These are phyloP conservation scores for Nannizziopsis barbatae DNA, from an alignment of 2,329 filamentous ascomycete genomes.

Conservation along the genomic window DNA sequence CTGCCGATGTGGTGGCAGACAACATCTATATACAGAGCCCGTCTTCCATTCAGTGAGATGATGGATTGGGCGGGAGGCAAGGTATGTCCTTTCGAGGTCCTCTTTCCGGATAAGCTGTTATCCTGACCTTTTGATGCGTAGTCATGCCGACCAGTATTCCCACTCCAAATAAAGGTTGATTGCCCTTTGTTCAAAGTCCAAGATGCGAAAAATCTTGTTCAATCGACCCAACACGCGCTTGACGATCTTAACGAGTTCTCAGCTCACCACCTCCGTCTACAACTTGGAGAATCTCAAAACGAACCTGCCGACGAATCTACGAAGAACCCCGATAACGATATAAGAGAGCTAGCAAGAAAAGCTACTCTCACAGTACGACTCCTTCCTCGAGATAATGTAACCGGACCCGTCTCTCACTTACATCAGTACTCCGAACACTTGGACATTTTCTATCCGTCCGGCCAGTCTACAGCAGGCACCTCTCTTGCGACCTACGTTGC, in stretches of 20 bases:
- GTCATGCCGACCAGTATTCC: constrained; percentile 81
- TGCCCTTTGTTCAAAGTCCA: constrained; percentile 53
- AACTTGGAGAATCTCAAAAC: constrained; percentile 40
- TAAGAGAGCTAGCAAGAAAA: constrained; percentile 9
- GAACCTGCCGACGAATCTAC: constrained; percentile 11
- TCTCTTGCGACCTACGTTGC: constrained; percentile 67
- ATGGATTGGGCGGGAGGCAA: constrained; percentile 81
- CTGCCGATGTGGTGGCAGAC: constrained; percentile 94
- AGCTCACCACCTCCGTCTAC: constrained; percentile 67
- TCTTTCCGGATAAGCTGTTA: background rate
- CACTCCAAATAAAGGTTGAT: constrained; percentile 68
- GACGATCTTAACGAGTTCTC: constrained; percentile 81
- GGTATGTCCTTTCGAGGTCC: constrained; percentile 41
- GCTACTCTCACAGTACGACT: constrained; percentile 62
- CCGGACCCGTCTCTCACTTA: constrained; percentile 50
- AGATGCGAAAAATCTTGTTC: constrained; percentile 63
- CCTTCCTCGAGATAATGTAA: constrained; percentile 39
- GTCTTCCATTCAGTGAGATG: constrained; percentile 76
- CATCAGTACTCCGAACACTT: constrained; percentile 60
- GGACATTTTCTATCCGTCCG: constrained; percentile 64
- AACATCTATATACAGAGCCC: constrained; percentile 80
- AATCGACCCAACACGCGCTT: constrained; percentile 71
- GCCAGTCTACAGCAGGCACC: constrained; percentile 58
- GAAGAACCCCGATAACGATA: constrained; percentile 6
- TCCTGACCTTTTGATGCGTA: constrained; percentile 28